A percentile compares a stretch with the other conserved stretches of the same genome.
phyloP scores from a whole-genome alignment of 306 rosid species.

The Albizia julibrissin region DNA sequence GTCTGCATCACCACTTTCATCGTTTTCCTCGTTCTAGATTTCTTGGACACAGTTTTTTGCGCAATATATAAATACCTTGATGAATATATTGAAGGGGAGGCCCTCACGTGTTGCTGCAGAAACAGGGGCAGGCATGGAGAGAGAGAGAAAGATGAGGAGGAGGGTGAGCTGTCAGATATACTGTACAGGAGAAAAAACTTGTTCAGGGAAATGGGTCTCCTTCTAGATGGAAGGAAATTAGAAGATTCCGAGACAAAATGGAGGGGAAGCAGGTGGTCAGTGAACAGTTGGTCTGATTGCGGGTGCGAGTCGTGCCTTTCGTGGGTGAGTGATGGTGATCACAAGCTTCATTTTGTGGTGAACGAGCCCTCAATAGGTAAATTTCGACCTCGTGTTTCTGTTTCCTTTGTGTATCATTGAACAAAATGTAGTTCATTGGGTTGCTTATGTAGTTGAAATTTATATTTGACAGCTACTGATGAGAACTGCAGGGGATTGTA shows the following conservation, averaged over 20 bases:
- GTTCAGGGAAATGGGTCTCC: conserved; percentile 41
- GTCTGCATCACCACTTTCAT: conserved; percentile 35
- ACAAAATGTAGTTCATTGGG: conserved; percentile 20
- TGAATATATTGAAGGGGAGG: conserved; percentile 57
- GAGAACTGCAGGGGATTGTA: conserved; percentile 34
- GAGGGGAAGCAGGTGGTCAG: neutral
- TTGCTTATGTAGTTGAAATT: neutral
- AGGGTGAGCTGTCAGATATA: conserved; percentile 28
- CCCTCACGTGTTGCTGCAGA: conserved; percentile 57
- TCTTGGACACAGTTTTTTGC: conserved; percentile 64
- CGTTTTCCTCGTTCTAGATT: conserved; percentile 68
- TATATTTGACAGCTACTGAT: conserved; percentile 39
- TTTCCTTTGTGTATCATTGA: neutral
- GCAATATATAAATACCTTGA: conserved; percentile 56
- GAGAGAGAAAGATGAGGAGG: conserved; percentile 20
- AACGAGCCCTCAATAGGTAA: conserved; percentile 50
- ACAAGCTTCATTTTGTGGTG: conserved; percentile 58
- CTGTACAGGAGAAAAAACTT: conserved; percentile 18
- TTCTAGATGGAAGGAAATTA: conserved; percentile 32
- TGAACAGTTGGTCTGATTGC: conserved; percentile 84
- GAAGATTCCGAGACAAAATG: conserved; percentile 33
- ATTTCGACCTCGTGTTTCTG: neutral
- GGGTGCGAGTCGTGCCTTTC: conserved; percentile 76
- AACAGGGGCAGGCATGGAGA: conserved; percentile 25
- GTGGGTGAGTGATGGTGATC: conserved; percentile 53